Conservation (phyloP, 2,329 filamentous ascomycete genomes). For the Diatrype stigma region DNA sequence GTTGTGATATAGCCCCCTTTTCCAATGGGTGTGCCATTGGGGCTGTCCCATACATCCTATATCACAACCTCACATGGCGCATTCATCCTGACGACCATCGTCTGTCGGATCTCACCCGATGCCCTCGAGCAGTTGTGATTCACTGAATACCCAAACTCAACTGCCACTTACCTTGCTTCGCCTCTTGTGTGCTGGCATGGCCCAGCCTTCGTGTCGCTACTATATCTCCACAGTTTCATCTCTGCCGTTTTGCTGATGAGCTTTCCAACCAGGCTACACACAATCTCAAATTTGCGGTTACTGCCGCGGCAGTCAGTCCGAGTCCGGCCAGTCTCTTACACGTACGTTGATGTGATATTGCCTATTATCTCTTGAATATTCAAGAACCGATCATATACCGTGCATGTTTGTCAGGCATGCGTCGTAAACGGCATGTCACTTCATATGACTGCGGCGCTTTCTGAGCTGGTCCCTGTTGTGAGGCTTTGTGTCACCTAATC, state of each 20-base stretch:
- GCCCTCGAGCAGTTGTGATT: not conserved
- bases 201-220: not conserved
- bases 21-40: not conserved
- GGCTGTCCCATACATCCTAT: not conserved
- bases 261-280: constrained; percentile 42
- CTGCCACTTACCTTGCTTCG: not conserved
- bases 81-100: too few relatives aligned
- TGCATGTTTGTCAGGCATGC: not conserved
- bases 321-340: constrained; percentile 46
- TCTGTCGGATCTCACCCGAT: not conserved
- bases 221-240: too few relatives aligned
- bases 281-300: constrained; percentile 51
- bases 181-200: not conserved
- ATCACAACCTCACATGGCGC: not conserved
- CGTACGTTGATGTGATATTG: constrained; percentile 31
- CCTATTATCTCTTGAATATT: constrained; percentile 5
- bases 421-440: not conserved
- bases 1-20: not conserved
- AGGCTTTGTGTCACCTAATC: constrained; percentile 9
- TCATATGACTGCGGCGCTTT: not conserved
- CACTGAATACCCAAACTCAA: not conserved
- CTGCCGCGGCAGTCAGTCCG: constrained; percentile 43
- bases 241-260: not conserved
- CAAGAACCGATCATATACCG: constrained; percentile 1
- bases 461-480: not conserved